Conservation (phyloP, 768 basidiomycete species). For the Favolaschia claudopus region DNA sequence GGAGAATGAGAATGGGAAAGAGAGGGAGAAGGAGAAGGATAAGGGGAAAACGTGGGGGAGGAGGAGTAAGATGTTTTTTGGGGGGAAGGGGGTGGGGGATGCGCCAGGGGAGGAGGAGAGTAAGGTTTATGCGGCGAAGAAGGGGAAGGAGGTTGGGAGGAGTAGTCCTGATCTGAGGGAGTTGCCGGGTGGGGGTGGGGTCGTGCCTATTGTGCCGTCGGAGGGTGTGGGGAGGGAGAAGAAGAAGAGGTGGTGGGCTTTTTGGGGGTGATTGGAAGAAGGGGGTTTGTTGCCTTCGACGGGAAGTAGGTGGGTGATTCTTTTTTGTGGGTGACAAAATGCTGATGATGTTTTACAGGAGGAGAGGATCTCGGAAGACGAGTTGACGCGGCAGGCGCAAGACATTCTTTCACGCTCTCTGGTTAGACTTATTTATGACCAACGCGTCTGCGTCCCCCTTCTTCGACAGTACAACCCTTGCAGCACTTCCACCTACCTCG, state of each 20-base stretch:
- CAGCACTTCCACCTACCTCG: no score
- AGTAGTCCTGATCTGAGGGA: slow-evolving; percentile 15
- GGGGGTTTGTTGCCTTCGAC: no score
- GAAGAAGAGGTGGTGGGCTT: slow-evolving; percentile 15
- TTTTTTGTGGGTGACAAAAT: no score
- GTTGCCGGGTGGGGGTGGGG: neutral
- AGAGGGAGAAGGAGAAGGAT: neutral
- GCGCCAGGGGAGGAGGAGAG: neutral
- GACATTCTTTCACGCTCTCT: no score
- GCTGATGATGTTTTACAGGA: no score
- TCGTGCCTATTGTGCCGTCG: neutral
- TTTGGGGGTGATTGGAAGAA: no score
- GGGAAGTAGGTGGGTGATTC: no score
- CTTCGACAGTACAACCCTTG: no score
- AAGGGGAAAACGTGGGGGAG: neutral
- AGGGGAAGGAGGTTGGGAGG: neutral
- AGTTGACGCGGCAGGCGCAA: no score
- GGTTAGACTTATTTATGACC: no score
- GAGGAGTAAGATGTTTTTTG: slow-evolving; percentile 11
- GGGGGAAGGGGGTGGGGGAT: slow-evolving; percentile 5
- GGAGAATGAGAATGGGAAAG: neutral
- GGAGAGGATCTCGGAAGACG: no score
- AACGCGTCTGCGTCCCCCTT: no score
- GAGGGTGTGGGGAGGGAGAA: neutral
- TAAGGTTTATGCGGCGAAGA: neutral